Evolutionary conservation across 441 rosid species (phyloP), one percentile per base, ranked within the genome.

Genomic region (Bocquillonia castaneifolia): DNA sequence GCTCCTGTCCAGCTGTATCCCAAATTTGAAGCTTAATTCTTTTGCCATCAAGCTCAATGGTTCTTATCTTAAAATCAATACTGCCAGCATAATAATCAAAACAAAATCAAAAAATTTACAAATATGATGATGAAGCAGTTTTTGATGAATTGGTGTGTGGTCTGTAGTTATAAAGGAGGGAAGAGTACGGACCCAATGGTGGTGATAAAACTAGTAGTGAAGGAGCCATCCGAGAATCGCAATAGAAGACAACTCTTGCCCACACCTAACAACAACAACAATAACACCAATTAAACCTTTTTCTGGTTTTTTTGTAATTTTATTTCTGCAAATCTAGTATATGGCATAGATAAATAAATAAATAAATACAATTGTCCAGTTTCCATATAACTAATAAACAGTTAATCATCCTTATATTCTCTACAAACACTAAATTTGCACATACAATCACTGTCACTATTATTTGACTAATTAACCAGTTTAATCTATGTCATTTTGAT

Each of bases 241-340:
- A 94, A 85, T 69, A 94, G 99, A 72, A 94, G 97, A 77, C 99
- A 94, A 90, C 99, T 91, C 93, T 93, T 93, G 62, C 99, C 99
- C 67, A 91, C 99, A 82, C 99, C 99, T 91, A 88, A 78, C 25
- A 58, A 48, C 29, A 58, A 17, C 50, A 71, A 65, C 20, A 67
- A 58, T 56, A 66, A 76, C 25, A 37, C 37, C 28, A 1, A 40
- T 28, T 28, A 56, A 48, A 56, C 32, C 34, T 36, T 66, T 40
- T n/a, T n/a, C n/a, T n/a, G 39, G 53, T 31, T 29, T 54, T 25
- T 56, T 10, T 20, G 55, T 8, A 36, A n/a, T 31, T 40, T n/a
- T n/a, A n/a, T n/a, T n/a, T n/a, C n/a, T n/a, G n/a, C n/a, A n/a
- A n/a, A n/a, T n/a, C n/a, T n/a, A n/a, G n/a, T n/a, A n/a, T n/a